Base-by-base conservation (phyloP, 2,329 filamentous ascomycete genomes). In the Beauveria australis region DNA sequence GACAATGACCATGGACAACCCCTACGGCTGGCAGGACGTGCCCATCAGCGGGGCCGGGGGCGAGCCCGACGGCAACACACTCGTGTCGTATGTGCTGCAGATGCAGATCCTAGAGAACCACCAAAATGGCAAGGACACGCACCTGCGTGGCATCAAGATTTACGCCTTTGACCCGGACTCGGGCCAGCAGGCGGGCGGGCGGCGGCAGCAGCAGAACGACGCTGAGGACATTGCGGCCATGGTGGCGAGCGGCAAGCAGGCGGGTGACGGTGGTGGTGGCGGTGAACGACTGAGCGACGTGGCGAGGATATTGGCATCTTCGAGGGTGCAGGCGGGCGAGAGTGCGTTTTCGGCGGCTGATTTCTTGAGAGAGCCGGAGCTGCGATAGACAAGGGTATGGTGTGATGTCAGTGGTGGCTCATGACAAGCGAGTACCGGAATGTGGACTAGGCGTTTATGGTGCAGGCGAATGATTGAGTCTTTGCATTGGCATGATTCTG, bases 91-190 rank as follows among this genome's bases (percentile, higher is more conserved):
- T 76, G 85, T 97, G 33, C 81, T 99, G 30, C 92, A 97, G 73
- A 87, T 97, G 69, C 87, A 89, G 66, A 88, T 99, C 53, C 83
- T 93, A 56, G 94, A 97, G 76, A 99, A 99, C 70, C 94, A 99
- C 73, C 94, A 99, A 75, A 99, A 99, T 72, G 94, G 94, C 65
- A 99, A 99, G 73, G 94, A 99, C 72, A 99, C 94, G n/a, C 94
- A 99, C 78, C 82, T 99, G 26, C 83, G 94, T 18, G 93, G 92
- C 2, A 83, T 99, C 73, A 95, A 96, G 76, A 88, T 97, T 10
- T 99, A 85, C 66, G 83, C 83, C 1, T 75, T 83, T 19, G 80
- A 83, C 63, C 75, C 78, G 30, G 81, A 83, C 62, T 70, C 71
- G 7, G 75, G 77, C 14, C 75, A 74, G 18, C 57, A 59, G 48